phyloP scores from a whole-genome alignment of 1,139 yeast species.

The Saccharomyces hybrid region DNA sequence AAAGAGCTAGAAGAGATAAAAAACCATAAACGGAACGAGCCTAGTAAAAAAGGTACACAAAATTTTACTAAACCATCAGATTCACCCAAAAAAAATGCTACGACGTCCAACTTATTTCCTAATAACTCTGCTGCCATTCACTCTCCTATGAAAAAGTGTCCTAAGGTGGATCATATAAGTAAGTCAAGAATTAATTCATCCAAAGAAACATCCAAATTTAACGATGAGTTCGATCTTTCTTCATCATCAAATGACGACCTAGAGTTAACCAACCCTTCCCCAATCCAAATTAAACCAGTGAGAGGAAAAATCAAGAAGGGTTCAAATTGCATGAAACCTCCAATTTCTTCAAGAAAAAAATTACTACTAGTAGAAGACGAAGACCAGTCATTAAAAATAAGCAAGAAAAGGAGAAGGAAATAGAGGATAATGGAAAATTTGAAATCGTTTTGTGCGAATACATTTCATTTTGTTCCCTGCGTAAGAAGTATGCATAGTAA shows the following conservation, averaged over 20 bases:
- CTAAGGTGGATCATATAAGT: background rate
- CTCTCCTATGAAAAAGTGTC: background rate
- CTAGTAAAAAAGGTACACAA: background rate
- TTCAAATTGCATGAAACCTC: conserved; percentile 10
- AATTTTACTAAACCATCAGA: background rate
- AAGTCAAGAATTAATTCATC: background rate
- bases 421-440: conserved; percentile 1
- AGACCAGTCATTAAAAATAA: conserved; percentile 11
- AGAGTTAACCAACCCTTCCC: conserved; percentile 29
- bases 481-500: background rate
- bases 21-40: background rate
- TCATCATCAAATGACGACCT: conserved; percentile 28
- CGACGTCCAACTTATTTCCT: background rate
- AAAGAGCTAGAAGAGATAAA: conserved; percentile 1
- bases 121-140: background rate
- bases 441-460: background rate
- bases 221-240: conserved; percentile 29
- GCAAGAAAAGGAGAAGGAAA: conserved; percentile 11
- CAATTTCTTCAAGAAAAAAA: conserved; percentile 16
- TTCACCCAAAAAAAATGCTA: background rate
- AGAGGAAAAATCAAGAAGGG: conserved; percentile 11
- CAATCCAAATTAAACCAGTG: conserved; percentile 16
- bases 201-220: background rate
- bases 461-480: background rate
- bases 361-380: conserved; percentile 19